Evolutionary conservation across 768 basidiomycete species (phyloP).

Genomic region (Mycena latifolia): DNA sequence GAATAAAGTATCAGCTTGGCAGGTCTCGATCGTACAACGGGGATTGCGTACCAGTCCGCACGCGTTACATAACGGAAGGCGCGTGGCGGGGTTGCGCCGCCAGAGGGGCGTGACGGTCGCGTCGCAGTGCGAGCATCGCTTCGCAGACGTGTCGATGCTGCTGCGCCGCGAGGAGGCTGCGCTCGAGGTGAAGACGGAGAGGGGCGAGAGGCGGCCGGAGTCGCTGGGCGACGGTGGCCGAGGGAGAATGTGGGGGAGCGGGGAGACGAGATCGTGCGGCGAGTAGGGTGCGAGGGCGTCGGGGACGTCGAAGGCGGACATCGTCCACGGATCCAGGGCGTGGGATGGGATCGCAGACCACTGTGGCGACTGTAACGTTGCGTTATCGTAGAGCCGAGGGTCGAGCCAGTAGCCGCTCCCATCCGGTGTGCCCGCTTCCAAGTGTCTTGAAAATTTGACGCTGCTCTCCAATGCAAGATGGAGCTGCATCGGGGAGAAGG

Average conservation of each 20-base stretch:
- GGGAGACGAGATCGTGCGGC: background rate
- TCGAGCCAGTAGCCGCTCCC: background rate
- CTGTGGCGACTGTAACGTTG: background rate
- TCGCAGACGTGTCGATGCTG: background rate
- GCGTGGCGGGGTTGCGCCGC: conserved; percentile 21
- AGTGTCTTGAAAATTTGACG: background rate
- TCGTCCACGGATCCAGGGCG: background rate
- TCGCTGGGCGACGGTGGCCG: background rate
- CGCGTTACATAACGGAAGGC: conserved; percentile 18
- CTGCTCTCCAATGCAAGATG: background rate
- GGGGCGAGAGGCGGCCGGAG: conserved; percentile 2
- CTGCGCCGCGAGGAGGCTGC: conserved; percentile 2
- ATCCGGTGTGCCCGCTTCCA: background rate
- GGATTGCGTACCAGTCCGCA: no score
- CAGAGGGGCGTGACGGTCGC: conserved; percentile 24
- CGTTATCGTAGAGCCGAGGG: background rate
- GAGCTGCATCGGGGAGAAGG: background rate
- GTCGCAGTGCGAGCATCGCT: conserved; percentile 20
- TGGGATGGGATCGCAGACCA: background rate
- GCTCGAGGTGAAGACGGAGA: conserved; percentile 11
- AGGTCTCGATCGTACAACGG: no score
- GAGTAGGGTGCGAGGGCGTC: background rate
- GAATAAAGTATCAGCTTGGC: no score
- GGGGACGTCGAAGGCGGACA: background rate
- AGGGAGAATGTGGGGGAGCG: background rate